phyloP scores from a whole-genome alignment of 2,329 filamentous ascomycete genomes.

The Dothideomycetes sp. region DNA sequence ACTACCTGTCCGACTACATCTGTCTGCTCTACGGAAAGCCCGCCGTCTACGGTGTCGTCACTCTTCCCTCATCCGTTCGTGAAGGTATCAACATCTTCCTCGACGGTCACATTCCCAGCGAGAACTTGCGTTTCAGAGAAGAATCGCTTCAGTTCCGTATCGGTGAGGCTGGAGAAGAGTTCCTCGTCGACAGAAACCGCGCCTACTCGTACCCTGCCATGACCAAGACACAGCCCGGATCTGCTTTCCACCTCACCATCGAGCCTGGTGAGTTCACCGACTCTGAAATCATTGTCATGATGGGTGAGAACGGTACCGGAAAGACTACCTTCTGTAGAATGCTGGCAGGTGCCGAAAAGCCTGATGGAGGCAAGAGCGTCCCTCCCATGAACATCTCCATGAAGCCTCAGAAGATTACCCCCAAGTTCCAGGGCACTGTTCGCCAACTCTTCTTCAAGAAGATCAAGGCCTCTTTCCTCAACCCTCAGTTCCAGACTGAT shows the following conservation, averaged over 20 bases:
- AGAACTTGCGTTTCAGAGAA: conserved; percentile 96
- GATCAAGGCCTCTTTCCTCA: conserved; percentile 94
- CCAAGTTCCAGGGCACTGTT: conserved; percentile 94
- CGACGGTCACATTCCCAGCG: conserved; percentile 93
- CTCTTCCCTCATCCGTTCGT: conserved; percentile 86
- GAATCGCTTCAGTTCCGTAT: conserved; percentile 95
- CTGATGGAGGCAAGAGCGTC: conserved; percentile 67
- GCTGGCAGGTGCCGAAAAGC: conserved; percentile 85
- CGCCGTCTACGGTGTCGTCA: conserved; percentile 95
- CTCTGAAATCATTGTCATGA: conserved; percentile 98
- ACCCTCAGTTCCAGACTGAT: conserved; percentile 97
- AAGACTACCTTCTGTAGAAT: conserved; percentile 99
- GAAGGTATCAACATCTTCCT: conserved; percentile 99
- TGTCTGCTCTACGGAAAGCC: conserved; percentile 95
- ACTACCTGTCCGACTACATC: conserved; percentile 97
- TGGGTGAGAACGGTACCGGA: conserved; percentile 98
- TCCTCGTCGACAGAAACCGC: conserved; percentile 71
- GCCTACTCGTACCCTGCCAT: conserved; percentile 82
- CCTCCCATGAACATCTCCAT: conserved; percentile 96
- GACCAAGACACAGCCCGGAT: conserved; percentile 69
- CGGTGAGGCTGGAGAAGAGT: conserved; percentile 80
- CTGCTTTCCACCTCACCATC: conserved; percentile 74
- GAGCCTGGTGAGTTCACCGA: conserved; percentile 85
- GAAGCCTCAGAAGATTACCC: conserved; percentile 99
- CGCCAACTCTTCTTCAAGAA: conserved; percentile 99